Conservation (phyloP, 768 basidiomycete species). For the Trametes elegans region DNA sequence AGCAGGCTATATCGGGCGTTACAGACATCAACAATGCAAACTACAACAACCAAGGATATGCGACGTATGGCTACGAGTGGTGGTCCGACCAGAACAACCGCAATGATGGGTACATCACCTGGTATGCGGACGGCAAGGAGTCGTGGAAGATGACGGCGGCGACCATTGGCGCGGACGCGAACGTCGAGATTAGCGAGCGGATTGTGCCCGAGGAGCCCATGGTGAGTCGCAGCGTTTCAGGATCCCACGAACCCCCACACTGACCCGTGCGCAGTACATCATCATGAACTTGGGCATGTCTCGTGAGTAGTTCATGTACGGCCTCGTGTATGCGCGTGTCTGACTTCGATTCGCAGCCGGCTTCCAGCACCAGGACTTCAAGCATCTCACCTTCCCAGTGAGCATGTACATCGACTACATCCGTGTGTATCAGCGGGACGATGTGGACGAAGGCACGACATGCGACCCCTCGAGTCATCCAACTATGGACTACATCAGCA, state of each 20-base stretch:
- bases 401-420: constrained; percentile 89
- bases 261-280: constrained; percentile 48
- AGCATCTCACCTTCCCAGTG: constrained; percentile 72
- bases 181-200: constrained; percentile 56
- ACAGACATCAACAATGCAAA: constrained; percentile 50
- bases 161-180: constrained; percentile 65
- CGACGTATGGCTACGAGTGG: constrained; percentile 75
- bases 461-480: constrained; percentile 81
- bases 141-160: constrained; percentile 72
- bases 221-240: constrained; percentile 46
- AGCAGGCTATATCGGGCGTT: constrained; percentile 74
- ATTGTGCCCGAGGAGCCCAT: constrained; percentile 89
- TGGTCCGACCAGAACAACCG: constrained; percentile 71
- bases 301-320: constrained; percentile 33
- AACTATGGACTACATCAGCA: constrained; percentile 75
- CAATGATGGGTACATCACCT: constrained; percentile 76
- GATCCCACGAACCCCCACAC: neutral
- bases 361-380: constrained; percentile 74
- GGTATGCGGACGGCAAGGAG: constrained; percentile 64
- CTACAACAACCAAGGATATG: constrained; percentile 56
- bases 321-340: neutral
- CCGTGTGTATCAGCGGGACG: constrained; percentile 80
- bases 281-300: constrained; percentile 87
- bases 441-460: constrained; percentile 59
- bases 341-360: constrained; percentile 35